phyloP scores from a whole-genome alignment of 2,329 filamentous ascomycete species.

The Penicillium sp. region DNA sequence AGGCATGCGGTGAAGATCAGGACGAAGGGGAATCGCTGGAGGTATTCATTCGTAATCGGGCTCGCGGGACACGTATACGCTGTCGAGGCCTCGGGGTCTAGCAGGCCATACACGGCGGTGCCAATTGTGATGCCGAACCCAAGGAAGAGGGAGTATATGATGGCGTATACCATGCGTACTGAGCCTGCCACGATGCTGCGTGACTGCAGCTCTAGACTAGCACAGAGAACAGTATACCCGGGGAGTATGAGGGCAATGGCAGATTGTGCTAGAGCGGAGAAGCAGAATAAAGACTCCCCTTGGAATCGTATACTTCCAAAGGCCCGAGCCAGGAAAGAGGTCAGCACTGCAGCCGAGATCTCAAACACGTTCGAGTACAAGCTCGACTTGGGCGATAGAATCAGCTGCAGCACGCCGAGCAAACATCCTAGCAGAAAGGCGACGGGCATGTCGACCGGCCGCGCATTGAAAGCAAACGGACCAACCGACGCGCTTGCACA shows the following conservation, averaged over 20 bases:
- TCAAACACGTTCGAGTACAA: conserved; percentile 65
- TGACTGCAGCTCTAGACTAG: conserved; percentile 65
- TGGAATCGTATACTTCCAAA: conserved; percentile 60
- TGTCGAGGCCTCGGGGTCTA: conserved; percentile 56
- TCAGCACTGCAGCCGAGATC: conserved; percentile 62
- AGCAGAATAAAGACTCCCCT: conserved; percentile 59
- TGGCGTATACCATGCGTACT: conserved; percentile 71
- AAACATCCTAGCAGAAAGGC: conserved; percentile 73
- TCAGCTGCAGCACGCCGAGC: conserved; percentile 71
- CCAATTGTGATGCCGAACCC: conserved; percentile 71
- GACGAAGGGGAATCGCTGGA: conserved; percentile 68
- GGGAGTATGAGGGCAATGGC: conserved; percentile 73
- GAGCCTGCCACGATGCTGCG: conserved; percentile 68
- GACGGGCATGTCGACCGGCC: conserved; percentile 74
- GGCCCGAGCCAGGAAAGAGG: conserved; percentile 67
- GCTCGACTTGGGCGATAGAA: conserved; percentile 70
- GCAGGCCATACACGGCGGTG: conserved; percentile 61
- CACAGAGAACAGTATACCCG: conserved; percentile 62
- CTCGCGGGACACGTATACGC: conserved; percentile 50
- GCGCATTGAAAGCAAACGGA: conserved; percentile 75
- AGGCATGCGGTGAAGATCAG: conserved; percentile 70
- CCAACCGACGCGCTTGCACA: conserved; percentile 73
- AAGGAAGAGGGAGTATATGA: conserved; percentile 70
- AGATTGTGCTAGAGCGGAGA: conserved; percentile 69
- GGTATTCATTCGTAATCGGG: conserved; percentile 43